Evolutionary conservation across 176 grass and related monocot species (phyloP).

Genomic region (Oryza nivara): DNA sequence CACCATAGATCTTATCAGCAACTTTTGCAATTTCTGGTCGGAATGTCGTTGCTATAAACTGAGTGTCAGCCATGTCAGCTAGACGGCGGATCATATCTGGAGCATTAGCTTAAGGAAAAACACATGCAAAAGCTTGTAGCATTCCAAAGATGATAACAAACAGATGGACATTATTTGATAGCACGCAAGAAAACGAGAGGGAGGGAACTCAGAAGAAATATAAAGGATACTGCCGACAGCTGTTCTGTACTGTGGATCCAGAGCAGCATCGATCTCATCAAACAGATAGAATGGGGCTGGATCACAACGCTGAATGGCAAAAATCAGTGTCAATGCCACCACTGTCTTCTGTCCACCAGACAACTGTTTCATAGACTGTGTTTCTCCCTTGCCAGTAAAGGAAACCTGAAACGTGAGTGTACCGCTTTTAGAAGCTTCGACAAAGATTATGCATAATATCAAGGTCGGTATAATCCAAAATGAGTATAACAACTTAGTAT

Average conservation of each 20-base stretch:
- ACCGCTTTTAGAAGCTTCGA: conserved; percentile 17
- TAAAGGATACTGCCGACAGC: conserved; percentile 96
- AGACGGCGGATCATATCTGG: conserved; percentile 86
- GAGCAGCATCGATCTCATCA: conserved; percentile 97
- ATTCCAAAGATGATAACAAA: not conserved
- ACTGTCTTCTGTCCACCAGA: conserved; percentile 98
- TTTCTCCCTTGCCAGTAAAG: conserved; percentile 97
- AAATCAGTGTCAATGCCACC: conserved; percentile 92
- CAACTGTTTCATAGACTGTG: conserved; percentile 97
- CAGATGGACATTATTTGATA: not conserved
- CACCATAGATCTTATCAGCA: conserved; percentile 93
- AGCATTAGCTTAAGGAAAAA: conserved; percentile 57
- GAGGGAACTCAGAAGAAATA: not conserved
- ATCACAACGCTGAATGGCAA: conserved; percentile 96
- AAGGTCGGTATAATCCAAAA: conserved; percentile 8
- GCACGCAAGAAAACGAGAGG: not conserved
- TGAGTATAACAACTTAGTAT: not conserved
- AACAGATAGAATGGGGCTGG: conserved; percentile 98
- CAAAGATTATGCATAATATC: not conserved
- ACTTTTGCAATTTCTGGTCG: conserved; percentile 84
- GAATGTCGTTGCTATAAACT: conserved; percentile 95
- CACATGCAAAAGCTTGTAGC: not conserved
- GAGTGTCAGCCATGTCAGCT: conserved; percentile 77
- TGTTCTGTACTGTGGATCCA: conserved; percentile 95
- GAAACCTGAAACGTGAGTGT: conserved; percentile 67